phyloP scores from a whole-genome alignment of 768 basidiomycete genomes.

The Rhizopogon roseolus region DNA sequence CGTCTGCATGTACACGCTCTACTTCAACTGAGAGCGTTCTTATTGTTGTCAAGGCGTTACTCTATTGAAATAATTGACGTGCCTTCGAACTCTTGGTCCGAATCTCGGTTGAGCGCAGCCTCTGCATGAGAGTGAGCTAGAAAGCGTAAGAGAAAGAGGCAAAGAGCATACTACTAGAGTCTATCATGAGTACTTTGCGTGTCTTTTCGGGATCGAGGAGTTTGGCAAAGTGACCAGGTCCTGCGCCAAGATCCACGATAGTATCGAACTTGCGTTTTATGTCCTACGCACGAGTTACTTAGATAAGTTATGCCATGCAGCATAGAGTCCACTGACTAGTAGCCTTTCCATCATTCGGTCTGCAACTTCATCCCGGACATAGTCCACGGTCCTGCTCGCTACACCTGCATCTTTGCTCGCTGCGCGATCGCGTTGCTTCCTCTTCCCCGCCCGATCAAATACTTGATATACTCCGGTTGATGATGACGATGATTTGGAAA shows the following conservation, averaged over 20 bases:
- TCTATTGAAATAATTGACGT: conserved; percentile 7
- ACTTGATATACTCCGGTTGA: conserved; percentile 60
- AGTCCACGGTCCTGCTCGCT: conserved; percentile 79
- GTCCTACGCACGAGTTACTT: conserved; percentile 52
- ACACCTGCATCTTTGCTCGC: conserved; percentile 51
- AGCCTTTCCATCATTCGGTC: conserved; percentile 89
- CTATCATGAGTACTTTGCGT: conserved; percentile 77
- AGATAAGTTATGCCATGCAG: neutral
- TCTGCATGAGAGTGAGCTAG: conserved; percentile 37
- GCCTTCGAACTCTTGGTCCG: conserved; percentile 81
- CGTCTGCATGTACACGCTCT: conserved; percentile 75
- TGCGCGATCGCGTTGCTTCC: conserved; percentile 71
- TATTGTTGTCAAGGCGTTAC: neutral
- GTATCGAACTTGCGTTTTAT: conserved; percentile 79
- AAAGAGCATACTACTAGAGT: conserved; percentile 66
- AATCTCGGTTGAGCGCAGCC: conserved; percentile 68
- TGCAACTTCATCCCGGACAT: conserved; percentile 86
- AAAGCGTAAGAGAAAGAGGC: neutral
- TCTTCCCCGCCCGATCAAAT: conserved; percentile 82
- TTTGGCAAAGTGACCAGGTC: conserved; percentile 89
- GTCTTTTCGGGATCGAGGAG: conserved; percentile 66
- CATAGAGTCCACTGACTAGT: conserved; percentile 44
- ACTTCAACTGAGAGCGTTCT: conserved; percentile 54
- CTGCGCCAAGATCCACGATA: conserved; percentile 85
- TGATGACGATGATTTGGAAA: conserved; percentile 43